Evolutionary conservation across 108 stramenopile genomes (phyloP).

Genomic region (Cyclostephanos invisitatus): DNA sequence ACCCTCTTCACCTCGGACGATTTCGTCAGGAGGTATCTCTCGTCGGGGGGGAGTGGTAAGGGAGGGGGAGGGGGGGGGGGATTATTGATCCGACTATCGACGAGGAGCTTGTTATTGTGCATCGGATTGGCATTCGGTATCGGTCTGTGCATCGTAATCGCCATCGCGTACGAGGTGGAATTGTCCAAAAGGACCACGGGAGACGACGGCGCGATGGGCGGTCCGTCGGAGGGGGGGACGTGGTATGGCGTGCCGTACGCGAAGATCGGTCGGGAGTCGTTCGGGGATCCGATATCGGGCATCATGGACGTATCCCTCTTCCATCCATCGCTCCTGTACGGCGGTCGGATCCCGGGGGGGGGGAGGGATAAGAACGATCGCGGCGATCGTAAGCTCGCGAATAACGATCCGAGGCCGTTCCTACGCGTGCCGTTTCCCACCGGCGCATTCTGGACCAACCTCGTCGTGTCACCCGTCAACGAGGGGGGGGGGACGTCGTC

Average conservation of each 20-base stretch:
- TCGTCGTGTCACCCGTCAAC: constrained; percentile 55
- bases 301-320: constrained; percentile 66
- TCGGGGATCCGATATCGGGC: constrained; percentile 63
- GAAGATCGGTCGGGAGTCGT: constrained; percentile 59
- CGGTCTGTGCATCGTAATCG: constrained; percentile 27
- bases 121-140: constrained; percentile 40
- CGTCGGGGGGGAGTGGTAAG: background rate
- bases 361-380: constrained; percentile 3
- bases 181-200: constrained; percentile 6
- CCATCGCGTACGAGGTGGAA: constrained; percentile 24
- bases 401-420: constrained; percentile 29
- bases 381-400: constrained; percentile 1
- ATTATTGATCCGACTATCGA: constrained; percentile 1
- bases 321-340: constrained; percentile 60
- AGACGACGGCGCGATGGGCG: too few species aligned
- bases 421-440: constrained; percentile 85
- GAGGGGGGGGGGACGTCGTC: background rate
- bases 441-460: constrained; percentile 89
- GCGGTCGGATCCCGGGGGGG: constrained; percentile 7
- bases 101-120: constrained; percentile 23
- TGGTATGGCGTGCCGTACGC: constrained; percentile 55
- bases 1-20: constrained; percentile 24
- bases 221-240: background rate
- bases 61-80: background rate
- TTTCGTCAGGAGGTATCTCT: constrained; percentile 3